Conservation (phyloP, 441 rosid species). For the Brassica balearica region DNA sequence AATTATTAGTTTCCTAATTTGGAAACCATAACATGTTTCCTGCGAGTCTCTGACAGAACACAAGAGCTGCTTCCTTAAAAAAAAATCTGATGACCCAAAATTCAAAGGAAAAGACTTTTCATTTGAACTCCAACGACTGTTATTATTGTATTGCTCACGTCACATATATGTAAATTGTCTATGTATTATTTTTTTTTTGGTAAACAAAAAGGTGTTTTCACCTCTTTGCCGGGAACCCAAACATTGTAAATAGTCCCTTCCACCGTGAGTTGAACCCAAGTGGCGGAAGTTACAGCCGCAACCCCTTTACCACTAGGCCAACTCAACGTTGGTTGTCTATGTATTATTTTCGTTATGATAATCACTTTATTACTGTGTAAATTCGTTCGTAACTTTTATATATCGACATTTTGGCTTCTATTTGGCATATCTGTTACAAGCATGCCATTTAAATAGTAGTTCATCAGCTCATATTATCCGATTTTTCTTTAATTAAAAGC, state of each 20-base stretch:
- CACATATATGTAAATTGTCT: not conserved
- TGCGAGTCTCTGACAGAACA: slow-evolving; percentile 34
- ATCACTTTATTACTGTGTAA: not conserved
- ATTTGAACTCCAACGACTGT: slow-evolving; percentile 10
- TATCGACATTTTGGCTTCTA: not conserved
- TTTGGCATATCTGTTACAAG: slow-evolving; percentile 4
- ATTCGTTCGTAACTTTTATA: not conserved
- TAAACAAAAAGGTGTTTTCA: too few species aligned
- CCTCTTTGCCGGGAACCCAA: too few species aligned
- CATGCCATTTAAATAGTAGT: not conserved
- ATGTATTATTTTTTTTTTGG: not conserved
- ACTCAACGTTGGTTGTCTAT: too few species aligned
- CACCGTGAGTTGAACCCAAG: too few species aligned
- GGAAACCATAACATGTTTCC: slow-evolving; percentile 41
- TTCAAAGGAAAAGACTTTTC: slow-evolving; percentile 39
- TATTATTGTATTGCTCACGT: not conserved
- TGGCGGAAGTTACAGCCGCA: too few species aligned
- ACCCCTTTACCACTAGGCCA: too few species aligned
- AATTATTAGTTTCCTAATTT: slow-evolving; percentile 33
- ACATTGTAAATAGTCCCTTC: too few species aligned
- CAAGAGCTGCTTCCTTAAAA: slow-evolving; percentile 30
- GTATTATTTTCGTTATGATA: not conserved
- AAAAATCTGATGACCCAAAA: slow-evolving; percentile 18
- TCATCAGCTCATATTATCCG: not conserved
- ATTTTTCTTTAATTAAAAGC: not conserved